Conservation (phyloP, 2,329 filamentous ascomycete species). For the Colletotrichum agaves region DNA sequence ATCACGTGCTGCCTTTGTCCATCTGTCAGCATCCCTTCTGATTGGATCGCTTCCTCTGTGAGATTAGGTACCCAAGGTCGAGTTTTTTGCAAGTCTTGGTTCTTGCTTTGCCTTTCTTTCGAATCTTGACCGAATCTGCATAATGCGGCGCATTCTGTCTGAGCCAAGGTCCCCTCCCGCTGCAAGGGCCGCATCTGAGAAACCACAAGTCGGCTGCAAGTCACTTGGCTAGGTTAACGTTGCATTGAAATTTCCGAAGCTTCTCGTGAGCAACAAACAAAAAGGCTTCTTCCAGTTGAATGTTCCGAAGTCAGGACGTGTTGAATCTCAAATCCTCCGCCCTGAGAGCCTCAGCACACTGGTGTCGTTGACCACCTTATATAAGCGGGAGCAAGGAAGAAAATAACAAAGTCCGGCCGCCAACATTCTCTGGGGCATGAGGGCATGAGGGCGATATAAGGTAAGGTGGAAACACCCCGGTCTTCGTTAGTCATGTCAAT, state of each 20-base stretch:
- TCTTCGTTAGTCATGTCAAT: neutral
- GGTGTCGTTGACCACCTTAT: constrained; percentile 19
- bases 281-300: neutral
- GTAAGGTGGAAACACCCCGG: constrained; percentile 16
- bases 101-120: neutral
- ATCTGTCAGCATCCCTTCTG: neutral
- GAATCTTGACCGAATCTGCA: neutral
- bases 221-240: neutral
- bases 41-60: neutral
- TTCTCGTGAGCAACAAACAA: neutral
- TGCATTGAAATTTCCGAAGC: neutral
- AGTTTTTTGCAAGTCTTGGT: neutral
- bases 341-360: neutral
- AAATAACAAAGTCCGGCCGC: constrained; percentile 16
- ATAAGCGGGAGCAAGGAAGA: constrained; percentile 12
- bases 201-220: neutral
- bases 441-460: constrained; percentile 23
- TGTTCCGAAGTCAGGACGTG: too few species aligned
- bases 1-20: neutral
- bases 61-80: neutral
- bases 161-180: neutral
- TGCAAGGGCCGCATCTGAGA: neutral
- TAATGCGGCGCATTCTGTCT: neutral
- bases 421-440: neutral
- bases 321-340: too few species aligned